Conservation (phyloP, 2,329 filamentous ascomycete genomes). For the Alternaria sp. region DNA sequence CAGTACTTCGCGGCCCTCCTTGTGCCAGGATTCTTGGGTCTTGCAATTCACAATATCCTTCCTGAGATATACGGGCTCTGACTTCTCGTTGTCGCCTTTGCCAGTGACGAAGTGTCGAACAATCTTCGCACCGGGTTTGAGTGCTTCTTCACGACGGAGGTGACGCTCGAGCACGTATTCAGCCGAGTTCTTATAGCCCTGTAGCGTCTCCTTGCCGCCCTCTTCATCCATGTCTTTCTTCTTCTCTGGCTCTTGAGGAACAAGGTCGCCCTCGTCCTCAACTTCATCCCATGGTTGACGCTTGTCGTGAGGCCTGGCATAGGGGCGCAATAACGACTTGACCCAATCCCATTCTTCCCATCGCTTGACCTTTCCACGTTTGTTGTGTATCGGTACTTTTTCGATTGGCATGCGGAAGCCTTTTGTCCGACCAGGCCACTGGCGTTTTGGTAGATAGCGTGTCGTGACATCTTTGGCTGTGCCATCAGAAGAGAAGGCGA, state of each 20-base stretch:
- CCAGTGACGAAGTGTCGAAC: conserved; percentile 78
- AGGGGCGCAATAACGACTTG: conserved; percentile 78
- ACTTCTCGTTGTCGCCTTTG: conserved; percentile 76
- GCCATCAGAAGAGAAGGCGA: conserved; percentile 83
- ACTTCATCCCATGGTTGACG: conserved; percentile 77
- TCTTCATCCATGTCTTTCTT: conserved; percentile 74
- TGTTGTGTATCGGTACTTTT: conserved; percentile 82
- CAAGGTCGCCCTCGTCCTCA: conserved; percentile 81
- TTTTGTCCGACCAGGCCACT: conserved; percentile 89
- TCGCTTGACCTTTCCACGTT: conserved; percentile 77
- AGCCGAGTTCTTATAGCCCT: conserved; percentile 85
- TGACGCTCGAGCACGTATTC: conserved; percentile 89
- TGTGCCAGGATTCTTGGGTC: conserved; percentile 96
- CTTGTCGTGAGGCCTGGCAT: conserved; percentile 63
- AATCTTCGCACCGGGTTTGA: conserved; percentile 72
- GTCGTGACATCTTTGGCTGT: conserved; percentile 95
- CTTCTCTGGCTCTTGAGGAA: conserved; percentile 69
- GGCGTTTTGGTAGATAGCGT: conserved; percentile 82
- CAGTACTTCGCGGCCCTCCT: conserved; percentile 83
- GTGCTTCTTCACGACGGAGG: conserved; percentile 88
- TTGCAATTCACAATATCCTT: conserved; percentile 85
- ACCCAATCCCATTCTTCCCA: conserved; percentile 92
- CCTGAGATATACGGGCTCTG: conserved; percentile 82
- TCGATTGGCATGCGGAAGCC: conserved; percentile 80
- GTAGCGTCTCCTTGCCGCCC: conserved; percentile 78